Evolutionary conservation across 371 early-diverging fungal genomes (phyloP).

Genomic region (Saksenaea oblongispora): DNA sequence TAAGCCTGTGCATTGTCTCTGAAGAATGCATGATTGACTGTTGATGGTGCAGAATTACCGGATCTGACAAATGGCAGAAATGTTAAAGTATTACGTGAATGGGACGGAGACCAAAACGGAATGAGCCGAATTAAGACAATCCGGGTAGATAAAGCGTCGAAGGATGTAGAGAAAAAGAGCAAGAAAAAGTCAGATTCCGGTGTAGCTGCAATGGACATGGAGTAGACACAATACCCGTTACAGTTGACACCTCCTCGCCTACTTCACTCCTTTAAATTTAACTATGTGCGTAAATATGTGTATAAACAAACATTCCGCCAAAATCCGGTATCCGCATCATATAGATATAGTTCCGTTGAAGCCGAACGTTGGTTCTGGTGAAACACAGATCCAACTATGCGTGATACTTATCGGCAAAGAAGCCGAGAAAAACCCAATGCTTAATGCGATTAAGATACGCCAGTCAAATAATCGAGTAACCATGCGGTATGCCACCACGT

Average conservation of each 20-base stretch:
- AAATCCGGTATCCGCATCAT: background rate
- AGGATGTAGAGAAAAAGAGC: background rate
- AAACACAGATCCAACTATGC: background rate
- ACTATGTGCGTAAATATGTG: background rate
- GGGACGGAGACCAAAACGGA: conserved; percentile 64
- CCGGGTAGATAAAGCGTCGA: background rate
- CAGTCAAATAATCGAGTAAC: background rate
- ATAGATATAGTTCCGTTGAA: background rate
- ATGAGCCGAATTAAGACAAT: conserved; percentile 34
- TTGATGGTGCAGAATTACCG: conserved; percentile 49
- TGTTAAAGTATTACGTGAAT: conserved; percentile 51
- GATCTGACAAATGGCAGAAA: conserved; percentile 59
- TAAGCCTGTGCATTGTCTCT: conserved; percentile 26
- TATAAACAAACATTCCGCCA: background rate
- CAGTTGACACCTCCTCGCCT: background rate
- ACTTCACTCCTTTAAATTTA: background rate
- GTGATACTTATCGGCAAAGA: background rate
- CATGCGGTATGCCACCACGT: background rate
- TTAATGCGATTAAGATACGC: background rate
- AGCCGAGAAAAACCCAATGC: background rate
- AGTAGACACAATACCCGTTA: background rate
- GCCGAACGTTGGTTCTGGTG: background rate
- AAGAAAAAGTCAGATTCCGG: background rate
- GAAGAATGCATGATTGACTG: background rate
- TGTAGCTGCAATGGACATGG: background rate